Conservation (phyloP, 148 eudicot species). For the Nepenthes mirabilis region DNA sequence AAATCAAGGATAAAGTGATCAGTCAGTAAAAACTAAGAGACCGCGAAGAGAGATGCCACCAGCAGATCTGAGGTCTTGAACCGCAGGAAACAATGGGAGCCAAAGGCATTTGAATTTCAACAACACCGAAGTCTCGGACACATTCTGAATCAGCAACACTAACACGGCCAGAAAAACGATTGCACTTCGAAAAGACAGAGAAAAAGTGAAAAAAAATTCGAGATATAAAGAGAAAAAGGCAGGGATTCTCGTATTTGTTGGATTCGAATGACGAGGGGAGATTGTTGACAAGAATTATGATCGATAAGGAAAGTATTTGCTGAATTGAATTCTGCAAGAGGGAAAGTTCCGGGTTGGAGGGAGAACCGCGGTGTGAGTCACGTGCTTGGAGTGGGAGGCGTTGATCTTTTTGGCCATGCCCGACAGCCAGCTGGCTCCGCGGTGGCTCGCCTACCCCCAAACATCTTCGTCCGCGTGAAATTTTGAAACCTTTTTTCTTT, state of each 20-base stretch:
- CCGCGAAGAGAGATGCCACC: conserved; percentile 15
- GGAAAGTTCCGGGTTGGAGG: conserved; percentile 2
- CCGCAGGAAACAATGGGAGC: conserved; percentile 7
- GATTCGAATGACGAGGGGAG: too few species aligned
- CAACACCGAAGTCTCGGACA: not conserved
- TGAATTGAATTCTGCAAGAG: conserved; percentile 7
- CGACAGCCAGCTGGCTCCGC: conserved; percentile 36
- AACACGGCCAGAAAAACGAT: conserved; percentile 1
- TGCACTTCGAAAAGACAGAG: too few species aligned
- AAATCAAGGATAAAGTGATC: too few species aligned
- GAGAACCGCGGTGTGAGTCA: conserved; percentile 12
- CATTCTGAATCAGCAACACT: conserved; percentile 8
- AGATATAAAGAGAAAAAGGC: too few species aligned
- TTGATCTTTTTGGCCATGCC: conserved; percentile 13
- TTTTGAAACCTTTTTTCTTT: not conserved
- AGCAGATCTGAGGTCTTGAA: conserved; percentile 33
- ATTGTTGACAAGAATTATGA: too few species aligned
- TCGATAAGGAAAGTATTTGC: too few species aligned
- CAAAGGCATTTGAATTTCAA: conserved; percentile 22
- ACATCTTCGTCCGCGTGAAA: conserved; percentile 24
- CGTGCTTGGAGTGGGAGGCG: conserved; percentile 1
- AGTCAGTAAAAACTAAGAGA: not conserved
- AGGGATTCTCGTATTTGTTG: too few species aligned
- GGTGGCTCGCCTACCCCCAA: conserved; percentile 43
- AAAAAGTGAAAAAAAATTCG: too few species aligned